Evolutionary conservation across 176 grass and related monocot genomes (phyloP), one percentile per base, ranked within the genome.

Genomic region (Coix lacrymajobi): DNA sequence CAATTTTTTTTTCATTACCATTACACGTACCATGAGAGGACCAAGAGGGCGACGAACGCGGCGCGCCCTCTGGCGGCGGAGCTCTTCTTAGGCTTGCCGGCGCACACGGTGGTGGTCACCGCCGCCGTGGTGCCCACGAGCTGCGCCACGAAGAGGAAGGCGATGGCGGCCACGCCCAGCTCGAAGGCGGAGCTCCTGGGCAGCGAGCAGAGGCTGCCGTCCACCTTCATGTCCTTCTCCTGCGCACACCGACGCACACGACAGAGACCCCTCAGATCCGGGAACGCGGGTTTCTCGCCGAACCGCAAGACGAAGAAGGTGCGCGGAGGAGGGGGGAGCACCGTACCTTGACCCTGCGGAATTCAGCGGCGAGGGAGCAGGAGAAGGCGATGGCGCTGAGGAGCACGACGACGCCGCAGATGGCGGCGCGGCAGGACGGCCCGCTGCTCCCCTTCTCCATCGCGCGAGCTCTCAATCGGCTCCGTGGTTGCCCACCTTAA

Each of bases 141-240:
- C 88, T 98, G 96, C 13, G 93, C 87, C 29, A 89, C 62, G 4
- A 91, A 89, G 58, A 96, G 85, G 85, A 86, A 98, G 3, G 75
- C 87, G 71, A 92, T 57, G 54, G 96, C 96, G 5, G 87, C 73
- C 36, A 96, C 89, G 30, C 93, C 96, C 79, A 98, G 61, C 68
- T 85, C 89, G 63, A 98, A 98, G 0, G 96, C 86, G n/a, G 81
- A n/a, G 73, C 88, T 93, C 80, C 12, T 85, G 15, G 93, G 96
- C 46, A 98, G 80, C 66, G 89, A 98, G 90, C 96, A 98, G 26
- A 96, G 90, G 82, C 87, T 93, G 36, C 96, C 96, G 38, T 98
- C 96, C 29, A 98, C 16, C 63, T 92, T 98, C 89, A 98, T 83
- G 74, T 92, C 89, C 84, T 78, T 76, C 25, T 43, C 88, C 95